Evolutionary conservation across 2,329 filamentous ascomycete genomes (phyloP).

Genomic region (Calonectria hongkongensis): DNA sequence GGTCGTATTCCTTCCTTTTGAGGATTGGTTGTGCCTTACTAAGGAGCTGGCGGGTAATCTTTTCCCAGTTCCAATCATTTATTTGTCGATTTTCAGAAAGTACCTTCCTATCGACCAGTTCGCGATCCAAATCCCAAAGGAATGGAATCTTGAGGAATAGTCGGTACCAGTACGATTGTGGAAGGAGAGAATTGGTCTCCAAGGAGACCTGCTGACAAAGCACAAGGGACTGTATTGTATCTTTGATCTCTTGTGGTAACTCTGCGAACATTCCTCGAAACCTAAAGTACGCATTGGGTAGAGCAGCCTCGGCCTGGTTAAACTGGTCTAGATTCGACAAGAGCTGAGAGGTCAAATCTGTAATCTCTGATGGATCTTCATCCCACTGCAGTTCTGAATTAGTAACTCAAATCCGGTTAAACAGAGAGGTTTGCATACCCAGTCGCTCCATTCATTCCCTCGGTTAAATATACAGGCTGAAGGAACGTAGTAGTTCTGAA

Average conservation of each 20-base stretch:
- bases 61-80: constrained; percentile 31
- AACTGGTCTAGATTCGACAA: constrained; percentile 10
- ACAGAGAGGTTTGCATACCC: background rate
- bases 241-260: constrained; percentile 30
- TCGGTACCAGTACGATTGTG: constrained; percentile 11
- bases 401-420: background rate
- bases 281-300: background rate
- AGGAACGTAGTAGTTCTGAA: constrained; percentile 15
- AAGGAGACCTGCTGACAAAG: background rate
- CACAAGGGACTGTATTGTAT: background rate
- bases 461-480: background rate
- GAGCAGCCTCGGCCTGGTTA: background rate
- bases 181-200: constrained; percentile 13
- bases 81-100: background rate
- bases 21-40: background rate
- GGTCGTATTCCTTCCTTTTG: background rate
- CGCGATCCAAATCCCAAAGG: constrained; percentile 28
- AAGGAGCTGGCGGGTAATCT: constrained; percentile 25
- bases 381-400: background rate
- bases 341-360: constrained; percentile 4
- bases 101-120: background rate
- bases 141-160: constrained; percentile 28
- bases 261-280: background rate
- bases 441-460: background rate
- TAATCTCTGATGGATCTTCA: constrained; percentile 20